These are phyloP conservation scores for Phytophthora sojae DNA, from an alignment of 352 stramenopile species.

Conservation along the genomic window DNA sequence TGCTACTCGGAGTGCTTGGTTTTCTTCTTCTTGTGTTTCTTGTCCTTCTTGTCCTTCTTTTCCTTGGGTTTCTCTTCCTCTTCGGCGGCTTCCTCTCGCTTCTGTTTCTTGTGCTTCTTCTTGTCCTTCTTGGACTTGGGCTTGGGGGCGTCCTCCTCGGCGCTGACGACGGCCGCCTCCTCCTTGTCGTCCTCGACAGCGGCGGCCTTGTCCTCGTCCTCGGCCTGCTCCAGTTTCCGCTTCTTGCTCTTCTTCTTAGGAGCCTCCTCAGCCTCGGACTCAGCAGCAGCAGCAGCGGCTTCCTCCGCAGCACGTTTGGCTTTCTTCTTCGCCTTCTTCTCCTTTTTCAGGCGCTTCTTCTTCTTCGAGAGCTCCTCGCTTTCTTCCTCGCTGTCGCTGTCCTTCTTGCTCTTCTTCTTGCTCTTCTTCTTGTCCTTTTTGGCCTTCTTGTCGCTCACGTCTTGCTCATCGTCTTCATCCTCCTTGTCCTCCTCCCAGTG, in stretches of 20 bases:
- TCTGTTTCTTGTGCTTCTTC: conserved; percentile 59
- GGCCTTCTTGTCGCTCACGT: conserved; percentile 33
- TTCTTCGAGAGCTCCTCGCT: conserved; percentile 40
- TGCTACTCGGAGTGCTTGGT: conserved; percentile 45
- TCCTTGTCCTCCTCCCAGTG: conserved; percentile 74
- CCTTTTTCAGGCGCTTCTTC: conserved; percentile 54
- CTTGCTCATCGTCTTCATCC: conserved; percentile 22
- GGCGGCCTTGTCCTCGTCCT: conserved; percentile 29
- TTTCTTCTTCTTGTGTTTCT: conserved; percentile 45
- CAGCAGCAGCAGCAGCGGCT: conserved; percentile 14
- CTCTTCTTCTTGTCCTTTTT: conserved; percentile 38
- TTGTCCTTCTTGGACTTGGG: conserved; percentile 42
- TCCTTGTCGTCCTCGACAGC: conserved; percentile 40
- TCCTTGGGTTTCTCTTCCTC: conserved; percentile 35
- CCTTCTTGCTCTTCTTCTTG: conserved; percentile 36
- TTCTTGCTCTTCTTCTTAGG: conserved; percentile 52
- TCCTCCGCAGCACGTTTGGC: conserved; percentile 30
- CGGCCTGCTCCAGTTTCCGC: conserved; percentile 46
- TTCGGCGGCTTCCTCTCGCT: conserved; percentile 12
- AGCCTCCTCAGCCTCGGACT: conserved; percentile 41
- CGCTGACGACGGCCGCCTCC: conserved; percentile 26
- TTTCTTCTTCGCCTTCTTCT: conserved; percentile 52
- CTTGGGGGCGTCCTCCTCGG: conserved; percentile 29
- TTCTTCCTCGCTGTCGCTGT: conserved; percentile 22
- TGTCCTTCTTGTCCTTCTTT: conserved; percentile 41